These are phyloP conservation scores for Berkeleyomyces rouxiae DNA, from an alignment of 2,329 filamentous ascomycete genomes.

Conservation along the genomic window DNA sequence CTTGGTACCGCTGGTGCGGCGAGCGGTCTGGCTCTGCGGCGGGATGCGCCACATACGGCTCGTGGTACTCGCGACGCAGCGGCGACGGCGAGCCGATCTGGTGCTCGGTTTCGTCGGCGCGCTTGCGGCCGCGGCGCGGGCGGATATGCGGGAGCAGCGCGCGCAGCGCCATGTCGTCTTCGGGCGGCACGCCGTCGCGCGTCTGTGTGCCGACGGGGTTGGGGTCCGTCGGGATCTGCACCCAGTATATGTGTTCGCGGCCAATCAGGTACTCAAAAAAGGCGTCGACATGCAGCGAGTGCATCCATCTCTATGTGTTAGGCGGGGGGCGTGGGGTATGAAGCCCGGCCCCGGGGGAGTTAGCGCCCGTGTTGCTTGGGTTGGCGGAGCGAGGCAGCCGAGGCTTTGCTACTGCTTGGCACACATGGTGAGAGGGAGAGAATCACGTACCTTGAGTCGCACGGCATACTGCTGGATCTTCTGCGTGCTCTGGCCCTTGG, in stretches of 20 bases:
- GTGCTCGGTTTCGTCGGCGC: conserved; percentile 43
- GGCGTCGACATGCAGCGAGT: conserved; percentile 84
- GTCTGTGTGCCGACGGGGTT: conserved; percentile 46
- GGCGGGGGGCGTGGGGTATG: background rate
- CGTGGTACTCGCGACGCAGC: conserved; percentile 33
- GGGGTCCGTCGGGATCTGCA: conserved; percentile 49
- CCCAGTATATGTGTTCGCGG: conserved; percentile 57
- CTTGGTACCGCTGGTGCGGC: conserved; percentile 22
- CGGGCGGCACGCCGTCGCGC: conserved; percentile 66
- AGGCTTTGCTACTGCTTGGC: background rate
- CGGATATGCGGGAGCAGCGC: conserved; percentile 65
- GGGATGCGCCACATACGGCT: background rate
- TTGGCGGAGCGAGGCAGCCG: too few species aligned
- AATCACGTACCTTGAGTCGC: conserved; percentile 54
- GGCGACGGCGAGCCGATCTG: conserved; percentile 38
- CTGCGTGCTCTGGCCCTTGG: conserved; percentile 76
- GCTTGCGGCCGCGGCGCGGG: conserved; percentile 44
- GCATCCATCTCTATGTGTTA: conserved; percentile 69
- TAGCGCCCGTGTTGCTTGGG: too few species aligned
- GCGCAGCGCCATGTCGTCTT: conserved; percentile 77
- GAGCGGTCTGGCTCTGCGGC: background rate
- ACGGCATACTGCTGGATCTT: conserved; percentile 94
- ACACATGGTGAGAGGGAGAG: background rate
- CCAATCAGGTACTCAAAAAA: conserved; percentile 77
- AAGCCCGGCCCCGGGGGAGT: too few species aligned